A percentile compares a stretch with the other conserved stretches of the same genome.
Conservation (phyloP, 805 yeast species). For the Metschnikowia koreensis region DNA sequence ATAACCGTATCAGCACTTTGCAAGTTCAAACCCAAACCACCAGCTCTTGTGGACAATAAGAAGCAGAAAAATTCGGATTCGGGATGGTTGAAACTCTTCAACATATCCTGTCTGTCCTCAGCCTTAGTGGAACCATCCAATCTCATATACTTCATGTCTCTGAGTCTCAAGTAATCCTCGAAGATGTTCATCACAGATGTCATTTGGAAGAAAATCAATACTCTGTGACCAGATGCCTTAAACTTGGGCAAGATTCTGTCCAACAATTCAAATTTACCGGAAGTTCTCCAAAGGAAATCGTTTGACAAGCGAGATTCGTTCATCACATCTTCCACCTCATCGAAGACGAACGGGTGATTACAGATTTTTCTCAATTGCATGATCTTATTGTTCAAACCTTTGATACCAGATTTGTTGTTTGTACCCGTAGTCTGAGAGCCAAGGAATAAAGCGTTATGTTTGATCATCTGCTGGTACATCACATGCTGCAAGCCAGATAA, state of each 20-base stretch:
- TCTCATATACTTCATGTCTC: constrained; percentile 67
- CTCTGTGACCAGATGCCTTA: constrained; percentile 72
- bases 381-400: constrained; percentile 76
- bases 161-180: constrained; percentile 75
- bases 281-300: constrained; percentile 68
- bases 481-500: constrained; percentile 68
- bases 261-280: constrained; percentile 78
- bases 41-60: constrained; percentile 80
- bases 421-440: constrained; percentile 60
- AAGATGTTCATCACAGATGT: constrained; percentile 87
- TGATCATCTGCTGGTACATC: constrained; percentile 75
- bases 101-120: constrained; percentile 75
- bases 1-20: constrained; percentile 88
- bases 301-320: constrained; percentile 63
- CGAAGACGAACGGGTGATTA: constrained; percentile 85
- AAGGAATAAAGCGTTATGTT: constrained; percentile 65
- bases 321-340: constrained; percentile 70
- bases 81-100: constrained; percentile 73
- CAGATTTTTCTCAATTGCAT: constrained; percentile 86
- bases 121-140: constrained; percentile 83
- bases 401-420: constrained; percentile 54
- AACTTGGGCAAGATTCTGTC: constrained; percentile 76
- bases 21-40: constrained; percentile 82
- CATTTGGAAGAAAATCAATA: constrained; percentile 83
- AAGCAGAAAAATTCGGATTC: constrained; percentile 76